Conservation (phyloP, 352 stramenopile species). For the Plasmopara viticola region DNA sequence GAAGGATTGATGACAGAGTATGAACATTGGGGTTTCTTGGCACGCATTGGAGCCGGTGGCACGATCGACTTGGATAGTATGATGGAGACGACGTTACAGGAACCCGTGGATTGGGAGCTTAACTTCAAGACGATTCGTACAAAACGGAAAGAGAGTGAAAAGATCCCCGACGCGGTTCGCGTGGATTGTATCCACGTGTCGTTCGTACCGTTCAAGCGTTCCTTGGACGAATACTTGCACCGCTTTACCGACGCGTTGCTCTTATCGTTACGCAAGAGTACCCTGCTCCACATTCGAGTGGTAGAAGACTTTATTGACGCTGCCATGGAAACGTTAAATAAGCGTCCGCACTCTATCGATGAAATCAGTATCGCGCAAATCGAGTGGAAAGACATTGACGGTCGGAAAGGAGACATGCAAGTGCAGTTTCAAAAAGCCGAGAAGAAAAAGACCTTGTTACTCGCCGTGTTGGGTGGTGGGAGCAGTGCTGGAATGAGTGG, state of each 20-base stretch:
- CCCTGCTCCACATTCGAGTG: constrained; percentile 65
- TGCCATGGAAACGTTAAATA: constrained; percentile 86
- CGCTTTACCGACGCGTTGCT: constrained; percentile 85
- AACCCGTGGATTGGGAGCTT: constrained; percentile 75
- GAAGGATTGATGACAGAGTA: constrained; percentile 72
- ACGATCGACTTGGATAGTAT: constrained; percentile 66
- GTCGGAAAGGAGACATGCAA: constrained; percentile 45
- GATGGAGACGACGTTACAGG: constrained; percentile 68
- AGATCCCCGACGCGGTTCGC: constrained; percentile 84
- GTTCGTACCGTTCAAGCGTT: constrained; percentile 83
- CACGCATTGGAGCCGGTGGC: constrained; percentile 33
- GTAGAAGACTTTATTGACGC: constrained; percentile 88
- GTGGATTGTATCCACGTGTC: constrained; percentile 90
- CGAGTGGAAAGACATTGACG: constrained; percentile 89
- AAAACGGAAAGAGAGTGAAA: constrained; percentile 91
- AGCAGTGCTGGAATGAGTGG: constrained; percentile 30
- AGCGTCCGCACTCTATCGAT: constrained; percentile 86
- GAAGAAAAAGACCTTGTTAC: constrained; percentile 81
- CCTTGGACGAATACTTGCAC: constrained; percentile 80
- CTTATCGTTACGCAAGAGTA: constrained; percentile 74
- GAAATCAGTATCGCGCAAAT: constrained; percentile 87
- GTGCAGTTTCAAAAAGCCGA: constrained; percentile 64
- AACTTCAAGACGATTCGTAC: constrained; percentile 88
- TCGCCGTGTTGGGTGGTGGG: constrained; percentile 33
- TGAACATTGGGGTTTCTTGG: constrained; percentile 74